Conservation (phyloP, 495 filamentous ascomycete species). For the Tuber brumale region DNA sequence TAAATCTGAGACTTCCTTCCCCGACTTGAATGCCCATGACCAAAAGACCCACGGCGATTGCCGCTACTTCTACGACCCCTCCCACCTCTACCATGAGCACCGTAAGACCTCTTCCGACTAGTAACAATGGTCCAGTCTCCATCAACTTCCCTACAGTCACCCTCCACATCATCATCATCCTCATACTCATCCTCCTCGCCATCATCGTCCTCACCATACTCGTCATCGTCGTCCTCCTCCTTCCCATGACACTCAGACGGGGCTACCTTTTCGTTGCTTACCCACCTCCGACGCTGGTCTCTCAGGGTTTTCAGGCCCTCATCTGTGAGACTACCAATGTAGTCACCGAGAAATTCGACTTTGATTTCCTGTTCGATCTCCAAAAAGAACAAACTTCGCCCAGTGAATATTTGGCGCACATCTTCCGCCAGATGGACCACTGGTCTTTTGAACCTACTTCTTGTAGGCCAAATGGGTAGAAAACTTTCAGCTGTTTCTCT, state of each 20-base stretch:
- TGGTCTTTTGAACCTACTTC: constrained; percentile 5
- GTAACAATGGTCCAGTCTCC: background rate
- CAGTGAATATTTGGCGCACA: constrained; percentile 14
- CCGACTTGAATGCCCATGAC: background rate
- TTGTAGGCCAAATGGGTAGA: constrained; percentile 25
- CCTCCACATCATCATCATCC: constrained; percentile 40
- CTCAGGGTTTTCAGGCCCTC: background rate
- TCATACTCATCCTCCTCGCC: constrained; percentile 35
- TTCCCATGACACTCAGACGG: constrained; percentile 48
- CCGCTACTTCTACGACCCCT: background rate
- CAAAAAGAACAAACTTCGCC: constrained; percentile 21
- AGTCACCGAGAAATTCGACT: constrained; percentile 16
- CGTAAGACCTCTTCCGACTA: background rate
- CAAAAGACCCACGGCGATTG: background rate
- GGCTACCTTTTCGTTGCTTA: constrained; percentile 12
- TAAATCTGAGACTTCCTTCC: background rate
- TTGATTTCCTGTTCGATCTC: constrained; percentile 21
- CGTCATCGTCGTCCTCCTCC: constrained; percentile 42
- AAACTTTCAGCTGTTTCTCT: constrained; percentile 17
- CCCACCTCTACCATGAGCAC: background rate
- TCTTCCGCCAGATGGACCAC: constrained; percentile 19
- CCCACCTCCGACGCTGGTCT: background rate
- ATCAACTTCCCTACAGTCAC: constrained; percentile 41
- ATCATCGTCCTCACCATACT: background rate
- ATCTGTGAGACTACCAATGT: constrained; percentile 20